phyloP scores from a whole-genome alignment of 1,284 basidiomycete species.

The Coriolopsis trogii region DNA sequence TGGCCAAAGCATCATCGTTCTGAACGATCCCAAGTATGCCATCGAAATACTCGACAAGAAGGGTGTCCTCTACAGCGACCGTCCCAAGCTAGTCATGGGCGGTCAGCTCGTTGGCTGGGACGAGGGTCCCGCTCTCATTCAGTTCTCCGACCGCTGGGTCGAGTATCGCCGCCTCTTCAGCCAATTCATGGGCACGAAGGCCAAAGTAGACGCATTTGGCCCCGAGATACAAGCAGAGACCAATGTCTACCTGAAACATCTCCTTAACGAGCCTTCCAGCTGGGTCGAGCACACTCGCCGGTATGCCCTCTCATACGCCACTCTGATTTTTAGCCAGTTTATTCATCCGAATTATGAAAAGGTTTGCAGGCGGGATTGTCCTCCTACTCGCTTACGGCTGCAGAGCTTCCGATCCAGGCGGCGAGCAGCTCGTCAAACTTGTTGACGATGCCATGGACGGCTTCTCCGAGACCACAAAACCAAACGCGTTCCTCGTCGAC shows the following conservation, averaged over 20 bases:
- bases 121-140: slow-evolving; percentile 58
- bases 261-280: slow-evolving; percentile 22
- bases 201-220: slow-evolving; percentile 23
- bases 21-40: slow-evolving; percentile 56
- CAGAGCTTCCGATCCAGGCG: slow-evolving; percentile 25
- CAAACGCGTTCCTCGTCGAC: slow-evolving; percentile 32
- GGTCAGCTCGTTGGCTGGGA: slow-evolving; percentile 68
- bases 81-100: slow-evolving; percentile 46
- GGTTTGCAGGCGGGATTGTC: slow-evolving; percentile 34
- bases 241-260: slow-evolving; percentile 17
- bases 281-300: slow-evolving; percentile 26
- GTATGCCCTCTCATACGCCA: slow-evolving; percentile 12
- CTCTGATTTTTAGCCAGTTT: neutral
- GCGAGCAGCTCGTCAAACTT: slow-evolving; percentile 33
- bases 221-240: slow-evolving; percentile 25
- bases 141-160: slow-evolving; percentile 62
- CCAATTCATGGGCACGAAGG: slow-evolving; percentile 29
- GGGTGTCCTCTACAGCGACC: slow-evolving; percentile 65
- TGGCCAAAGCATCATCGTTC: slow-evolving; percentile 59
- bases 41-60: slow-evolving; percentile 68
- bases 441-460: slow-evolving; percentile 33
- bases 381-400: slow-evolving; percentile 39
- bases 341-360: slow-evolving; percentile 6
- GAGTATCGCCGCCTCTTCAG: slow-evolving; percentile 50
- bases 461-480: slow-evolving; percentile 28